phyloP scores from a whole-genome alignment of 1,284 basidiomycete genomes.

The Puccinia novopanici region DNA sequence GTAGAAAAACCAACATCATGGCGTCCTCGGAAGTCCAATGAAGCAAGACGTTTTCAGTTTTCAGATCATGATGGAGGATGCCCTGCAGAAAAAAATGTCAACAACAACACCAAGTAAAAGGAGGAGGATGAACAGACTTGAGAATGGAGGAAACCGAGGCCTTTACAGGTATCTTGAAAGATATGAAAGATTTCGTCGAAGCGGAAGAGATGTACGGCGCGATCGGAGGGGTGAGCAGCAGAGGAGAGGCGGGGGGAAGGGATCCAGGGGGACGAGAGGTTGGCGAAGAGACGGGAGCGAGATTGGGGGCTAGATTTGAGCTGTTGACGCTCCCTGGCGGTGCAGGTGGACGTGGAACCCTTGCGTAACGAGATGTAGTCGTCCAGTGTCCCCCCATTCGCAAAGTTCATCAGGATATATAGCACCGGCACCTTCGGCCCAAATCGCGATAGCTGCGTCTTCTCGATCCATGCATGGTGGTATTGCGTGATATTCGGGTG shows the following conservation, averaged over 20 bases:
- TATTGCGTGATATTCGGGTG: conserved; percentile 92
- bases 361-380: conserved; percentile 53
- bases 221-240: conserved; percentile 32
- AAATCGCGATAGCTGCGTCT: conserved; percentile 54
- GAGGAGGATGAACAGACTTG: conserved; percentile 50
- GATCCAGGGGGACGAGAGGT: background rate
- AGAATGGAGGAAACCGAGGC: conserved; percentile 57
- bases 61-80: conserved; percentile 82
- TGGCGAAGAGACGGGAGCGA: too few relatives aligned
- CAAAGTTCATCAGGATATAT: conserved; percentile 58
- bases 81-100: conserved; percentile 3
- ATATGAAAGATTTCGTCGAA: conserved; percentile 57
- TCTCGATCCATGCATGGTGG: conserved; percentile 91
- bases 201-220: conserved; percentile 55
- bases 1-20: conserved; percentile 65
- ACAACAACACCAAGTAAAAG: background rate
- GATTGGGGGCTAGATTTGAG: background rate
- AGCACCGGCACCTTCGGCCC: conserved; percentile 57
- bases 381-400: conserved; percentile 58
- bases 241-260: background rate
- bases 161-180: conserved; percentile 55
- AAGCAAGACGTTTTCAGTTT: conserved; percentile 86
- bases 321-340: background rate
- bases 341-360: background rate
- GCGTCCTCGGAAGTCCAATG: conserved; percentile 82